Base-by-base conservation (phyloP, 352 stramenopile genomes). In the Globisporangium mamillatum region DNA sequence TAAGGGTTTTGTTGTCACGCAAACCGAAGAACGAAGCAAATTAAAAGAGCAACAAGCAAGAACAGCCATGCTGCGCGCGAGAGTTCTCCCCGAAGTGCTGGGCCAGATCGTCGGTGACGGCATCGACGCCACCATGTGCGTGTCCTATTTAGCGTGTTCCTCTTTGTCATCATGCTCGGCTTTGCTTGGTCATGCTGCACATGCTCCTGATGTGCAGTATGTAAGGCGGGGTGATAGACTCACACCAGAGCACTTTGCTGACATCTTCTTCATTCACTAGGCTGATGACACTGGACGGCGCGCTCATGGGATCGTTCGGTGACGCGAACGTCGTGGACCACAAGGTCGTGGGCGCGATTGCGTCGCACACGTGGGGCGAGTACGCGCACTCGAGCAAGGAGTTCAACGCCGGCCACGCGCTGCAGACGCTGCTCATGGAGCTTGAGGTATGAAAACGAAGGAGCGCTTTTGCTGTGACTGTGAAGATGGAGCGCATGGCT, bases 301-400 rank as follows among this genome's bases (percentile, higher is more conserved):
- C 88, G n/a, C 76, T 96, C 60, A 88, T 96, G 67, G 84, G 88
- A 10, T 86, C 86, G 12, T 85, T 92, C 9, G 86, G 88, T 6
- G 71, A 79, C 59, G 79, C 67, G 60, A 81, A 84, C 7, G 60
- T 63, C 25, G 76, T 91, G 22, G 89, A 96, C 61, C 79, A 91
- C 74, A 96, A 96, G 60, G 89, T 96, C 41, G 82, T 96, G 54
- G 89, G 86, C 54, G 89, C 89, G 25, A 94, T 96, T 65, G 85
- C 85, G 14, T 81, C 89, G 32, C 86, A 96, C 72, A 93, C 87
- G 38, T 96, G 88, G 88, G 79, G 81, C 29, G 88, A 96, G 68
- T 94, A 93, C 63, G 64, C 88, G 24, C 84, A 93, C 69, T 78
- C 88, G 9, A 79, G 81, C 50, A 88, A 88, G 73, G 88, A 95